Base-by-base conservation (phyloP, 2,329 filamentous ascomycete species). In the Penicillium sp. region DNA sequence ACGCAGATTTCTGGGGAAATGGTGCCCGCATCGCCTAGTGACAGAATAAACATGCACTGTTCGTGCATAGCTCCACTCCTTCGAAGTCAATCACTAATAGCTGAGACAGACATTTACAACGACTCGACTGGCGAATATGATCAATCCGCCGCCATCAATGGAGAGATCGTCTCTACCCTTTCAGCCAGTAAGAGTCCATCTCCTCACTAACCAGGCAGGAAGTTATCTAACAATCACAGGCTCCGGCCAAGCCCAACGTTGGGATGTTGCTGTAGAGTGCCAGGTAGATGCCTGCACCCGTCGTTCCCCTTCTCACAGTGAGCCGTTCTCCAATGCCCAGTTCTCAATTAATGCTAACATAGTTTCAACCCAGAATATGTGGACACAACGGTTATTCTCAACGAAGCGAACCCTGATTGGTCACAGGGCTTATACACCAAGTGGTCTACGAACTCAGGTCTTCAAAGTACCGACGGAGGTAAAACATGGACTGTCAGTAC, bases 81-180 rank as follows among this genome's bases (percentile, higher is more conserved):
- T 7, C 10, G 31, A 14, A 14, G 3, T 10, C 4, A 34, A 34
- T 34, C 10, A 34, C 13, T 34, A 14, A 47, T 9, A 4, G 10
- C 10, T 18, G 9, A 18, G n/a, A 32, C 13, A 34, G 31, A 34
- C 13, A 8, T 32, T 9, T 13, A 32, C 27, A 47, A 47, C 21
- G 44, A 47, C 22, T 47, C 44, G n/a, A 47, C 44, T 11, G 44
- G 44, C 21, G 7, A 36, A 47, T 47, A 47, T 36, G 44, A 47
- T 27, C 44, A 47, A 13, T 22, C 44, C 3, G 7, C 44, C 5
- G 44, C 44, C 24, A 47, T 47, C 14, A 47, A 47, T 47, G 44
- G 44, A 22, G 16, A 47, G 31, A 47, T 47, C 21, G 44, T 47
- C 44, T 47, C 44, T 2, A 47, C 44, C 14, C 27, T 47, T 6